phyloP scores from a whole-genome alignment of 1,139 yeast species.

The Nakaseomyces uthaithaninus region DNA sequence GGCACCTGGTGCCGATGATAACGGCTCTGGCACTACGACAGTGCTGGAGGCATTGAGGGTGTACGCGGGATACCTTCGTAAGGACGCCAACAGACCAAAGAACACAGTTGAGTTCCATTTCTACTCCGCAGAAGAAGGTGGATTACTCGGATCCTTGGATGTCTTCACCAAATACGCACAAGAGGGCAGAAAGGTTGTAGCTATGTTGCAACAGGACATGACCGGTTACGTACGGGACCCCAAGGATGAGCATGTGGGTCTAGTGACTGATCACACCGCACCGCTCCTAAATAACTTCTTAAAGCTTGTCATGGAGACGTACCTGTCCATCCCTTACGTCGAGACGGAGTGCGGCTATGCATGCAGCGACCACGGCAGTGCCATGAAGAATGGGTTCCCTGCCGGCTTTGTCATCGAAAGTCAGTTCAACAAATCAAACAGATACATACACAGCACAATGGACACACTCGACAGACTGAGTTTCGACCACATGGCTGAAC shows the following conservation, averaged over 20 bases:
- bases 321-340: conserved; percentile 59
- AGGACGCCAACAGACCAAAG: conserved; percentile 37
- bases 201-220: conserved; percentile 94
- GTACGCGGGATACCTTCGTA: conserved; percentile 34
- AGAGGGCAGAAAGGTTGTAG: conserved; percentile 47
- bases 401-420: conserved; percentile 76
- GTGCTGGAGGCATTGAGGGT: conserved; percentile 67
- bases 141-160: conserved; percentile 78
- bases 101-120: conserved; percentile 88
- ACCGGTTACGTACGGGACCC: conserved; percentile 70
- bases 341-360: conserved; percentile 86
- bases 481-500: conserved; percentile 70
- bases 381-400: conserved; percentile 75
- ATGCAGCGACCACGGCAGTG: conserved; percentile 89
- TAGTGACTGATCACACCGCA: conserved; percentile 69
- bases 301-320: conserved; percentile 49
- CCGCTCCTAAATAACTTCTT: conserved; percentile 52
- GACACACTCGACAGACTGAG: conserved; percentile 80
- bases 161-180: conserved; percentile 51
- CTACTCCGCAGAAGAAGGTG: conserved; percentile 94
- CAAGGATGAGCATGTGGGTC: conserved; percentile 66
- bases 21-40: conserved; percentile 83
- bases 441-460: conserved; percentile 63
- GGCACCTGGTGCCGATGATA: conserved; percentile 96
- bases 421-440: conserved; percentile 53